phyloP scores from a whole-genome alignment of 179 eudicot species.

The Spergularia azorica region DNA sequence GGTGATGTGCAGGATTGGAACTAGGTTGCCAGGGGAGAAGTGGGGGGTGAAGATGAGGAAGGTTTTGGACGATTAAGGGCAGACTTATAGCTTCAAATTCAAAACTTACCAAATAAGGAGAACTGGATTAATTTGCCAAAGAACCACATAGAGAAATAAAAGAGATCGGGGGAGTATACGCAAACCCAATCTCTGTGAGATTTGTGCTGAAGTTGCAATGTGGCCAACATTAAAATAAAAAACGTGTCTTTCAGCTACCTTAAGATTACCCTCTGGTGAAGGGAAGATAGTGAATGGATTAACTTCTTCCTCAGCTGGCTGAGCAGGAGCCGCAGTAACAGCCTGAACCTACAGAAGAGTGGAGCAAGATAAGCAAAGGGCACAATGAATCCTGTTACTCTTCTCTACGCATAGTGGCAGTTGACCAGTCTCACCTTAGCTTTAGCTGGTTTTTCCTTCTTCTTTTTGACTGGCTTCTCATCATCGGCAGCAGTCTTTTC shows the following conservation, averaged over 20 bases:
- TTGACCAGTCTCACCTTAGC: conserved; percentile 52
- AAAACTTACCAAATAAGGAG: no score
- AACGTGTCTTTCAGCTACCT: conserved; percentile 44
- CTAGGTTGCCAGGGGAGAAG: no score
- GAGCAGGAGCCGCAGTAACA: conserved; percentile 43
- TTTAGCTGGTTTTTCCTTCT: conserved; percentile 91
- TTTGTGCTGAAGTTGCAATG: background rate
- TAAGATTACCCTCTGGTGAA: conserved; percentile 76
- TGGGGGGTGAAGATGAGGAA: no score
- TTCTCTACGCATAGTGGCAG: background rate
- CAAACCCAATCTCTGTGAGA: no score
- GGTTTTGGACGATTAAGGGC: no score
- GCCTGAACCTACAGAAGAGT: conserved; percentile 47
- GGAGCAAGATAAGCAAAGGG: conserved; percentile 12
- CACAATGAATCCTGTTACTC: background rate
- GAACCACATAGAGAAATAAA: no score
- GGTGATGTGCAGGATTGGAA: no score
- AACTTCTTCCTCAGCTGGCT: conserved; percentile 83
- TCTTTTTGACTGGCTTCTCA: conserved; percentile 87
- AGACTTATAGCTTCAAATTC: no score
- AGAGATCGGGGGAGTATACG: no score
- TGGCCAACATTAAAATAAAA: background rate
- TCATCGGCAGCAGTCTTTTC: conserved; percentile 90
- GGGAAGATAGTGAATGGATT: conserved; percentile 87
- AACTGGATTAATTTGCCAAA: no score